phyloP scores from a whole-genome alignment of 1,284 basidiomycete species.

The Clitocybe nebularis region DNA sequence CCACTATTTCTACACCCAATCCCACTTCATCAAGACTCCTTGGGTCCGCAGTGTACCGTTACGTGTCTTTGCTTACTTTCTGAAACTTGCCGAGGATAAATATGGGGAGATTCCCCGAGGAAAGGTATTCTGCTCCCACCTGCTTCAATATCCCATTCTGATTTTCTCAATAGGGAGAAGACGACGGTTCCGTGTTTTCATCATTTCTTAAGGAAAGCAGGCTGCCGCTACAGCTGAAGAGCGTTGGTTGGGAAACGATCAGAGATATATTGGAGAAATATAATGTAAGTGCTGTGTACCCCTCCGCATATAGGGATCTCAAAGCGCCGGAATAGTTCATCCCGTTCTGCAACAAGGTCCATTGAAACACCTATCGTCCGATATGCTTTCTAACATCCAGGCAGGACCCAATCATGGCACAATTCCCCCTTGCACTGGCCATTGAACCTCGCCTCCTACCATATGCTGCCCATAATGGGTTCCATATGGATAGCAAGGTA shows the following conservation, averaged over 20 bases:
- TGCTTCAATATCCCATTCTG: conserved; percentile 6
- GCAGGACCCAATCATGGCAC: conserved; percentile 71
- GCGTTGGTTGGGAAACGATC: conserved; percentile 57
- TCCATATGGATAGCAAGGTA: conserved; percentile 71
- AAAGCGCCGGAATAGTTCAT: too few species aligned
- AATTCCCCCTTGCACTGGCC: conserved; percentile 69
- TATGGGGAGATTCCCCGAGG: conserved; percentile 63
- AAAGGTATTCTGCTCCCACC: conserved; percentile 34
- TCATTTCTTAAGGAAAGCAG: conserved; percentile 65
- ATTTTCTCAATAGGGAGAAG: conserved; percentile 45
- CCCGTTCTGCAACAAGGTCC: conserved; percentile 66
- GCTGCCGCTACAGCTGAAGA: conserved; percentile 48
- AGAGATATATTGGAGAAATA: conserved; percentile 65
- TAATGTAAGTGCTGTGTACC: conserved; percentile 45
- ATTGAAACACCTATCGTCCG: conserved; percentile 8
- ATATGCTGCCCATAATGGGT: conserved; percentile 66
- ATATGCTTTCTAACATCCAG: conserved; percentile 10
- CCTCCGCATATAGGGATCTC: too few species aligned
- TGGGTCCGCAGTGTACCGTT: conserved; percentile 67
- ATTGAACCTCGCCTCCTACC: conserved; percentile 73
- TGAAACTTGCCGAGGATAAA: conserved; percentile 49
- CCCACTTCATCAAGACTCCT: conserved; percentile 66
- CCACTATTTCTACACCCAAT: conserved; percentile 67
- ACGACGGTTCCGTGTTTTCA: conserved; percentile 64
- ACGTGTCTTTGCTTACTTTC: conserved; percentile 57